A percentile compares a stretch with the other conserved stretches of the same genome.
Evolutionary conservation across 208 protist genomes (phyloP).

Genomic region (Acanthamoeba castellanii): DNA sequence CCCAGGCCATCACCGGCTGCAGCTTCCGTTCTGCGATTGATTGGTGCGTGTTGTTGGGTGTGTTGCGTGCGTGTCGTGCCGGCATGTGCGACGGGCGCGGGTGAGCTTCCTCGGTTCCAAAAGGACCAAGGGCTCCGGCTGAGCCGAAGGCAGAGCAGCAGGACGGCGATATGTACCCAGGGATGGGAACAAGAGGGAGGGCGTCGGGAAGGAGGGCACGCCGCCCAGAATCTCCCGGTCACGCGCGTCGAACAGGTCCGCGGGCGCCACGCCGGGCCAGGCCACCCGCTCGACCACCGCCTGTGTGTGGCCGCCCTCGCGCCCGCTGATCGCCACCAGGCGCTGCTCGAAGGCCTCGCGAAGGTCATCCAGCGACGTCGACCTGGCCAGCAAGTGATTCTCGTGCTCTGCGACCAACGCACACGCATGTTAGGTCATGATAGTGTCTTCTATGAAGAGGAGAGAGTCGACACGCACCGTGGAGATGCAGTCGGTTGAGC

Average conservation of each 20-base stretch:
- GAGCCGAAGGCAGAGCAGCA: neutral
- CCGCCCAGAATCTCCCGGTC: neutral
- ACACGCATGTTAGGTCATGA: neutral
- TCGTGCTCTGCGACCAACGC: neutral
- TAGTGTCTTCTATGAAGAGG: neutral
- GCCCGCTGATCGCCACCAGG: neutral
- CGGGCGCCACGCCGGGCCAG: neutral
- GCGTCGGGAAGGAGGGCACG: conserved; percentile 8
- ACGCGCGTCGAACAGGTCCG: neutral
- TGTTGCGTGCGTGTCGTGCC: neutral
- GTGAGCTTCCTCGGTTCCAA: too few relatives aligned
- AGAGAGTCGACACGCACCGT: neutral
- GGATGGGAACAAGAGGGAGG: neutral
- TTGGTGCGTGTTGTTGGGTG: neutral
- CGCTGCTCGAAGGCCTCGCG: too few relatives aligned
- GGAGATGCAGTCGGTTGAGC: neutral
- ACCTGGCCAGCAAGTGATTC: neutral
- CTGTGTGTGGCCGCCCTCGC: neutral
- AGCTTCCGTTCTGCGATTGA: neutral
- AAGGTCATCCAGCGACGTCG: neutral
- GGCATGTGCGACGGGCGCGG: too few relatives aligned
- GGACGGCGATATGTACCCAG: neutral
- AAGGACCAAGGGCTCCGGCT: neutral
- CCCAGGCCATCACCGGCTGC: neutral
- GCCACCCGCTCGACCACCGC: neutral